Percentiles rank a stretch among this genome's conserved stretches.
phyloP scores from a whole-genome alignment of 2,329 filamentous ascomycete genomes.

The Alternaria triticimaculans region DNA sequence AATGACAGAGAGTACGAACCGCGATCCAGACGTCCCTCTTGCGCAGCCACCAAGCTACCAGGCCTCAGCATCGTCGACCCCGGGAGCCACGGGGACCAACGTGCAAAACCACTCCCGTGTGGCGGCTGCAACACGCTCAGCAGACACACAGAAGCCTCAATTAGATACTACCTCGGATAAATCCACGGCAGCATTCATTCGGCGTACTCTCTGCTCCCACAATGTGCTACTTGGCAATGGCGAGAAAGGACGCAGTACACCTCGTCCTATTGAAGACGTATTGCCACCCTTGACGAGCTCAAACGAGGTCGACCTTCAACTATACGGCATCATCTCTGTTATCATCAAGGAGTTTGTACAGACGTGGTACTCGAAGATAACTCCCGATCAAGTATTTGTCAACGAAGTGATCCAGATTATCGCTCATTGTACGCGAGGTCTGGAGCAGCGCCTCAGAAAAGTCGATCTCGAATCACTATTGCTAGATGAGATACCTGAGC shows the following conservation, averaged over 20 bases:
- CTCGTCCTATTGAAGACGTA: constrained; percentile 76
- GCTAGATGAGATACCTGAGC: constrained; percentile 84
- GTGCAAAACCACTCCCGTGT: constrained; percentile 23
- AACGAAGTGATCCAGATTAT: constrained; percentile 89
- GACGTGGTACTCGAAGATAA: constrained; percentile 92
- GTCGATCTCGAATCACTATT: constrained; percentile 83
- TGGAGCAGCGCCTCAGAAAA: constrained; percentile 84
- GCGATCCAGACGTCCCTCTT: constrained; percentile 27
- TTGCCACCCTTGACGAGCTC: constrained; percentile 92
- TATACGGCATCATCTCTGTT: constrained; percentile 91
- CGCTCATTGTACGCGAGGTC: constrained; percentile 84
- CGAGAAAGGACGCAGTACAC: constrained; percentile 64
- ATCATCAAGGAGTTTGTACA: constrained; percentile 90
- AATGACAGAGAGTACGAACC: constrained; percentile 39
- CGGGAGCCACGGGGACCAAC: constrained; percentile 16
- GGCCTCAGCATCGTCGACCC: constrained; percentile 18
- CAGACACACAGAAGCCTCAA: constrained; percentile 34
- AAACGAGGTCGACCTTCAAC: constrained; percentile 89
- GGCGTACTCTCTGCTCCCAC: constrained; percentile 82
- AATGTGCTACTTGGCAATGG: constrained; percentile 55
- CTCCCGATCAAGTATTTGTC: constrained; percentile 85
- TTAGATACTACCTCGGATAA: constrained; percentile 69
- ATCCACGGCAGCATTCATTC: constrained; percentile 80
- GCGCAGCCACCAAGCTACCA: constrained; percentile 30
- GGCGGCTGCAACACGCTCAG: constrained; percentile 20